Conservation (phyloP, 257 asterid species). For the Fraxinus quadrangulata region DNA sequence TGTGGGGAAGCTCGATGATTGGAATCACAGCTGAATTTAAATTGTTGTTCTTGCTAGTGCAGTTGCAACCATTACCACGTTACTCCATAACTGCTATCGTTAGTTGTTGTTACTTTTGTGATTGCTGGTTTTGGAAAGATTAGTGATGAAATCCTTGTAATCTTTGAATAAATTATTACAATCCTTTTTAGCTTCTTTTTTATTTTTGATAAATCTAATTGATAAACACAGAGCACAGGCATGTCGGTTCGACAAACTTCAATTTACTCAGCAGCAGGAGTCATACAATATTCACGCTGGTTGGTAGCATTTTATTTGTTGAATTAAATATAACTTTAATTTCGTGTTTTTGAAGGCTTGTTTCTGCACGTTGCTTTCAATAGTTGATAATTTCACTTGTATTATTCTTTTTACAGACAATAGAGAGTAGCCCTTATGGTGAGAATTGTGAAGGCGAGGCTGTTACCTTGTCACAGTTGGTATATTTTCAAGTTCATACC, state of each 20-base stretch:
- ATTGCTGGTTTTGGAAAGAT: conserved; percentile 13
- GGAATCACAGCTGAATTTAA: conserved; percentile 21
- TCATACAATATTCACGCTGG: conserved; percentile 99
- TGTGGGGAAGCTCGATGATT: neutral
- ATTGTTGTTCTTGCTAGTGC: conserved; percentile 16
- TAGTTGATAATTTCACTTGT: conserved; percentile 9
- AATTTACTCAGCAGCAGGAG: conserved; percentile 99
- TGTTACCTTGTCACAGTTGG: conserved; percentile 95
- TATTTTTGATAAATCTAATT: conserved; percentile 32
- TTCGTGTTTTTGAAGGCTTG: conserved; percentile 12
- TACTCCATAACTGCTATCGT: neutral
- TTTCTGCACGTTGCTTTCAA: neutral
- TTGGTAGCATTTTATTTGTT: conserved; percentile 32
- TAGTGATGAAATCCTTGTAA: neutral
- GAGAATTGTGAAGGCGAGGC: conserved; percentile 87
- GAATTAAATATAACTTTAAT: conserved; percentile 10
- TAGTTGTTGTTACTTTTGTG: conserved; percentile 12
- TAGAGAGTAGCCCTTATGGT: conserved; percentile 97
- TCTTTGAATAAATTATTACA: neutral
- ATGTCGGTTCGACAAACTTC: conserved; percentile 99
- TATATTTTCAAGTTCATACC: conserved; percentile 33
- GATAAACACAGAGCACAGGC: conserved; percentile 86
- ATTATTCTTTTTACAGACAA: conserved; percentile 62
- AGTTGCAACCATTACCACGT: conserved; percentile 9
- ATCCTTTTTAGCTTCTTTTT: conserved; percentile 16